phyloP scores from a whole-genome alignment of 2,329 filamentous ascomycete species.

The Macroventuria anomochaeta region DNA sequence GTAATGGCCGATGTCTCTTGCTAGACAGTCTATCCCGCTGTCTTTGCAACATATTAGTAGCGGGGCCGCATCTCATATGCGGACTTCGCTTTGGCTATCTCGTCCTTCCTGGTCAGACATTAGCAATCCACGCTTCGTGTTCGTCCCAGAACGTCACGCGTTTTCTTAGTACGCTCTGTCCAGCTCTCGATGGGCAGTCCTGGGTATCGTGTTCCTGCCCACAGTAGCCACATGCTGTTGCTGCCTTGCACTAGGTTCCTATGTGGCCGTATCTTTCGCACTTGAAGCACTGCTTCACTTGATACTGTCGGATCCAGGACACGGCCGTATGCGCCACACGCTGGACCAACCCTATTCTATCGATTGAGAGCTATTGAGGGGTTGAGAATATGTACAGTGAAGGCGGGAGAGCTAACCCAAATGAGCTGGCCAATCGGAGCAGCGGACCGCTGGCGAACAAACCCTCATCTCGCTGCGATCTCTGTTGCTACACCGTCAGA shows the following conservation, averaged over 20 bases:
- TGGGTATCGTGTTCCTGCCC: constrained; percentile 15
- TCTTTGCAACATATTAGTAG: too few relatives aligned
- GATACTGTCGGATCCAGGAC: constrained; percentile 12
- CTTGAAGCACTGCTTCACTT: constrained; percentile 25
- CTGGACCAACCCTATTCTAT: not conserved
- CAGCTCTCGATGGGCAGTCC: constrained; percentile 17
- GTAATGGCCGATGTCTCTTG: too few relatives aligned
- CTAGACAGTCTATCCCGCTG: too few relatives aligned
- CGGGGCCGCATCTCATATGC: not conserved
- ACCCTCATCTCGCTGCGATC: not conserved
- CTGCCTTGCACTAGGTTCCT: constrained; percentile 30
- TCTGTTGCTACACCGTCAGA: not conserved
- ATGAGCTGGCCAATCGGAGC: too few relatives aligned
- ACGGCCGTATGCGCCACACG: not conserved
- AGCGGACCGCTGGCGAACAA: too few relatives aligned
- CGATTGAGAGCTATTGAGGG: too few relatives aligned
- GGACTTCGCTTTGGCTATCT: constrained; percentile 6
- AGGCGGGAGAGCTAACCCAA: too few relatives aligned
- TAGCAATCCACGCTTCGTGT: constrained; percentile 1
- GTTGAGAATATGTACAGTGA: too few relatives aligned
- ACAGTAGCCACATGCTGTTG: constrained; percentile 23
- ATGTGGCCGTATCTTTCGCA: constrained; percentile 27
- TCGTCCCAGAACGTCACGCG: constrained; percentile 18
- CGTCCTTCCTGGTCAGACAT: constrained; percentile 11
- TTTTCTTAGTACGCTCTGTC: constrained; percentile 17